Base-by-base conservation (phyloP, 495 filamentous ascomycete genomes). In the Saxispiralis lemnorum region DNA sequence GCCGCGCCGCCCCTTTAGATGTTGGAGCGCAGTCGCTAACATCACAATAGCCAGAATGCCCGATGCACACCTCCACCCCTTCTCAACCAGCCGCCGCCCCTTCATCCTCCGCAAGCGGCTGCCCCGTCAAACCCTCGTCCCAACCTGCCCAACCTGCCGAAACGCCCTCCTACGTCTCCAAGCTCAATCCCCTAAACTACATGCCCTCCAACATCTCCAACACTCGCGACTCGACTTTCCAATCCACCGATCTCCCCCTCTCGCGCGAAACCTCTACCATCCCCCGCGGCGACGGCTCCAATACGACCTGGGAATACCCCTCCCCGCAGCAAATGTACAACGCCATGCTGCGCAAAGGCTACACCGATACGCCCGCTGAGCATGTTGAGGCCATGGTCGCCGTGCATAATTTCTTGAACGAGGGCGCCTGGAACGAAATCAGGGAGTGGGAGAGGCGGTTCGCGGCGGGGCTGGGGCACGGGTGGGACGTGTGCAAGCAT, bases 301-400 rank as follows among this genome's bases (percentile, higher is more conserved):
- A 76, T 11, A 89, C 84, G 54, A 28, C 24, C 24, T 96, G 89
- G 89, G 92, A 95, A 59, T 96, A 96, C 56, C 92, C 89, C 0
- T 94, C 85, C 0, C 88, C 92, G 9, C 92, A 96, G 63, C 89
- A 96, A 59, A 96, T 96, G 89, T 96, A 95, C 65, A 99, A 96
- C 56, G 89, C 92, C 0, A 78, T 96, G 67, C 63, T 93, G 42
- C 78, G 92, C 40, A 96, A 99, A 61, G 89, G 89, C 15, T 84
- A 93, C 61, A 87, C 82, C 0, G 86, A 95, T 55, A 94, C 88
- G 0, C 85, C 89, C 36, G 73, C 81, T 44, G 86, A 87, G 41
- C 84, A 83, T 0, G 87, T 97, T n/a, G 85, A 94, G 62, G 74
- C 75, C 41, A 97, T 97, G 89, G 92, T 96, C 35, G 79, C 83